Evolutionary conservation across 2,329 filamentous ascomycete genomes (phyloP), one percentile per base, ranked within the genome.

Genomic region (Malbranchea zuffiana): DNA sequence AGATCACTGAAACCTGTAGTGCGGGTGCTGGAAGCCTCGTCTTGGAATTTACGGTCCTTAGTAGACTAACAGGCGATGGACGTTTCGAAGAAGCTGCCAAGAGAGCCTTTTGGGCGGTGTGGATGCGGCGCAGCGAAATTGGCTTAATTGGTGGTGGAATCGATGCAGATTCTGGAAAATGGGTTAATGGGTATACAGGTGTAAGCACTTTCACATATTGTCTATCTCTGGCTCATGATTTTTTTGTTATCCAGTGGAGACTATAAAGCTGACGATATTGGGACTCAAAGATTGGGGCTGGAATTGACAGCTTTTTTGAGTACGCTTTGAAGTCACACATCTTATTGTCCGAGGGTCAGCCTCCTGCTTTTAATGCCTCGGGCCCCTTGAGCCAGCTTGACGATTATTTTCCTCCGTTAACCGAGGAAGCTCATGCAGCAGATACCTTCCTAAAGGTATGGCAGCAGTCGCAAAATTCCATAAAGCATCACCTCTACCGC

Each of bases 301-400:
- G 90, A 25, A 85, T 94, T 52, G 90, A 98, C 63, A 95, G 87
- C 61, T 98, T 98, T 63, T 96, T 94, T 53, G 90, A 98, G 62
- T 98, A 98, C 60, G 87, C 90, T 3, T 72, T 96, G 51, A 98
- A 98, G 61, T 86, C 86, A 12, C 79, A 94, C 54, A 82, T 98
- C 42, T 63, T 98, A 16, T 74, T 96, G 15, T 94, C 88, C 2
- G 83, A 84, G 1, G 75, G 81, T 40, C 69, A 57, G 17, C 55
- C 52, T 13, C 53, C 57, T 7, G 42, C 45, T 3, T 53, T 54
- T 32, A 50, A 61, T 33, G 27, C 37, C 7, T 57, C 67, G 15
- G 57, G 61, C 45, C 52, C 66, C 46, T 54, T 65, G 51, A 54
- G 63, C 42, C 44, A 58, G 69, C 68, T 77, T 58, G 81, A 53